Evolutionary conservation across 202 grass and related monocot genomes (phyloP).

Genomic region (Schoenoplectus triqueter): DNA sequence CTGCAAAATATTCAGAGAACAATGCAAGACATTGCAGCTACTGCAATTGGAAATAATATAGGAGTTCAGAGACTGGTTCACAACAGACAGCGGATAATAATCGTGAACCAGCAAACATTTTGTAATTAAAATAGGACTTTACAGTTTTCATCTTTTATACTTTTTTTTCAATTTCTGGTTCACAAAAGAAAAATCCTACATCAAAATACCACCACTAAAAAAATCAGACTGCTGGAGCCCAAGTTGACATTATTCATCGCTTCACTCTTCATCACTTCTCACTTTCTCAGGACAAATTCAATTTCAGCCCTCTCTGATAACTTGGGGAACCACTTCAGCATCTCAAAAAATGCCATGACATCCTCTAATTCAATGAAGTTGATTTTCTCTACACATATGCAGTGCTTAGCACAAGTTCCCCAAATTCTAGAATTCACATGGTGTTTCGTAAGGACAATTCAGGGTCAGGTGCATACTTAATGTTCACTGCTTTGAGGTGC

Average conservation of each 20-base stretch:
- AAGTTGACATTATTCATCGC: neutral
- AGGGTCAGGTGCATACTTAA: neutral
- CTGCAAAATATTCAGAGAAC: too few species aligned
- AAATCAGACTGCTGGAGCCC: neutral
- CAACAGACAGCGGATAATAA: too few species aligned
- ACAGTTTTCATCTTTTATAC: too few species aligned
- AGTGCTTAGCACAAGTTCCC: slow-evolving; percentile 44
- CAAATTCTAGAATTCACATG: slow-evolving; percentile 31
- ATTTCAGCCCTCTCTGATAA: neutral
- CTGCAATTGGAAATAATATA: too few species aligned
- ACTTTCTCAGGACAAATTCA: neutral
- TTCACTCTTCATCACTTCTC: neutral
- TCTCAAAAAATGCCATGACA: neutral
- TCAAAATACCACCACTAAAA: neutral
- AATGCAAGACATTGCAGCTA: too few species aligned
- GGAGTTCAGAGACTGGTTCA: too few species aligned
- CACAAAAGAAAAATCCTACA: neutral
- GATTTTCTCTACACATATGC: slow-evolving; percentile 22
- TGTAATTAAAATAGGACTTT: too few species aligned
- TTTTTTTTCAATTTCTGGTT: too few species aligned
- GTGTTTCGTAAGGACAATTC: neutral
- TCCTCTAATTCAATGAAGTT: neutral
- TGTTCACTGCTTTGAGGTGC: slow-evolving; percentile 18
- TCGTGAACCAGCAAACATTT: too few species aligned
- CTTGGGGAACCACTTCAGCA: neutral